Evolutionary conservation across 495 filamentous ascomycete species (phyloP), one percentile per base, ranked within the genome.

Genomic region (Letharia lupina): DNA sequence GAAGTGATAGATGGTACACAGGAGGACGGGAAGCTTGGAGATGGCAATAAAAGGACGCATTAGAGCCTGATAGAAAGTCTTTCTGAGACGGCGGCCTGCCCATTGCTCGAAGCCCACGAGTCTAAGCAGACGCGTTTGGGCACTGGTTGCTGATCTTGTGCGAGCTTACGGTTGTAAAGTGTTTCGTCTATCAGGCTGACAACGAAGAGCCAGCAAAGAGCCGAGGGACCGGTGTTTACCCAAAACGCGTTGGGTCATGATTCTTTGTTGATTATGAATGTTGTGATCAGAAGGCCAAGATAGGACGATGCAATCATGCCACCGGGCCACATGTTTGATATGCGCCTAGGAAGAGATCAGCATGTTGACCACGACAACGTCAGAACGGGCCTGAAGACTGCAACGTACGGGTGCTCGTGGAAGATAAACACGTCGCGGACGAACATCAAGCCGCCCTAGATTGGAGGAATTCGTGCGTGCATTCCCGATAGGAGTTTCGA

Each of bases 361-460:
- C 11, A 35, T 0, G 0, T 44, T 28, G 3, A 56, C 48, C n/a
- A 33, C 10, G n/a, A 60, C 11, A 13, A 12, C 16, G 56, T 28
- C 63, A 65, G 10, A 18, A 39, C 2, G 8, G 18, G 45, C 33
- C 1, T 9, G 8, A 35, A 18, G 39, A 47, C 4, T 13, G 12
- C n/a, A 15, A 23, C 64, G 16, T 50, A 61, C n/a, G 69, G 64
- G 61, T 84, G 83, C 66, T 87, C 84, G 66, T 87, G 84, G 73
- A 87, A 81, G 77, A 84, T 88, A 75, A 86, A 88, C 60, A 86
- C 77, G 73, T 87, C 86, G 69, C 87, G 84, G 69, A 87, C 81
- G 70, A 82, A 85, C 77, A 86, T 85, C 28, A 88, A 75, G 3
- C 83, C 84, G 40, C 82, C 83, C 69, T 78, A 71, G 37, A 56